Base-by-base conservation (phyloP, 805 yeast genomes). In the Scheffersomyces lignosus region DNA sequence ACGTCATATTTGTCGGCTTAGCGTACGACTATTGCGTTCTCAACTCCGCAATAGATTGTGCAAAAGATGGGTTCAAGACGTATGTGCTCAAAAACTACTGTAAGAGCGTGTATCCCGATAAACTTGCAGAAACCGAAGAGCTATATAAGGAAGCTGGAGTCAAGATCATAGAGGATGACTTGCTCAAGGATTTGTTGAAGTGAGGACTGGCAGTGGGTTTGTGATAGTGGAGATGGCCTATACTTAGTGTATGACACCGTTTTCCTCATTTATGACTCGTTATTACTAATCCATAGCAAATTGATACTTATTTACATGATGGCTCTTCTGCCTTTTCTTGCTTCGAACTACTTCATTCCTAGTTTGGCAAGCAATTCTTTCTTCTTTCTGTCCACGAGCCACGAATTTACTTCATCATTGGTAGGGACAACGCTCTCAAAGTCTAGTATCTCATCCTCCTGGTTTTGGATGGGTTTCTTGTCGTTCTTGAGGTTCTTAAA, bases 1-100 rank as follows among this genome's bases (percentile, higher is more conserved):
- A 80, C 28, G 88, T 89, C 1, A 78, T 71, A 30, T 73, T 86
- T 15, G 91, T 82, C 2, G 98, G 97, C 0, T 51, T 90, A 15
- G 96, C 97, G 0, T 79, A 80, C 44, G 98, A 90, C 55, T 88
- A 67, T 58, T 90, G 98, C 58, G 97, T 91, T 3, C 62, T 80
- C 48, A 73, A 80, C 52, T 82, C 95, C 0, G 88, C 96, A 0
- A 56, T 78, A 16, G 95, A 90, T 38, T 72, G 89, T 15, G 75
- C 73, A 0, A 59, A 56, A 8, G 42, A 49, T 25, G 96, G 96
- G 0, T 88, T 75, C 54, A 58, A 73, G 2, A 80, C 95, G 0
- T 66, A 52, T 35, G 86, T 91, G 1, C 46, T 87, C 10, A 66
- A 69, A 41, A 76, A 77, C 20, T 75, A 78, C 35, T 69, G 82